A percentile compares a stretch with the other conserved stretches of the same genome.
phyloP scores from a whole-genome alignment of 2,329 filamentous ascomycete species.

The Chaetomium globosum region DNA sequence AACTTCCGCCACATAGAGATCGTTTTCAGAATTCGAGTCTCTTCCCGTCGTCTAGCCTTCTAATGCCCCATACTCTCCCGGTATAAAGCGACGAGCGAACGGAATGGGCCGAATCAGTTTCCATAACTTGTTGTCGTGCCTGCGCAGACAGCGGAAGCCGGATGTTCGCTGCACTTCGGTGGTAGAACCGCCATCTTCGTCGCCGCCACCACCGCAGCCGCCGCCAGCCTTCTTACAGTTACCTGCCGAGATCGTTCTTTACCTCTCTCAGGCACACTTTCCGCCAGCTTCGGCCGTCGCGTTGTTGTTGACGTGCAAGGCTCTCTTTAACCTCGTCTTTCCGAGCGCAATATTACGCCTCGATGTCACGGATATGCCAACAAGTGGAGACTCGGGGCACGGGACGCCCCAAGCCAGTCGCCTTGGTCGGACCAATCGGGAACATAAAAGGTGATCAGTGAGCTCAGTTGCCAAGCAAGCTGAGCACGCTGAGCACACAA shows the following conservation, averaged over 20 bases:
- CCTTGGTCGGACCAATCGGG: no score
- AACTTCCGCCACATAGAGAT: neutral
- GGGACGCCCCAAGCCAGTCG: no score
- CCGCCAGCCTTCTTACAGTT: neutral
- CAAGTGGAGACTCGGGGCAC: no score
- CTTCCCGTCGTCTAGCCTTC: neutral
- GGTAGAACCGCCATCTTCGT: slow-evolving; percentile 1
- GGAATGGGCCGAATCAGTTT: neutral
- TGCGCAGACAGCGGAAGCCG: neutral
- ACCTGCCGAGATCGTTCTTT: slow-evolving; percentile 11
- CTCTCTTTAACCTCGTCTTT: slow-evolving; percentile 6
- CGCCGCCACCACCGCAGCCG: neutral
- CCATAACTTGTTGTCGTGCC: slow-evolving; percentile 2
- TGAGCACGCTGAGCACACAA: no score
- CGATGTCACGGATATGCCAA: no score
- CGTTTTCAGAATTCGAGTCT: neutral
- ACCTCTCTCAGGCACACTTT: slow-evolving; percentile 13
- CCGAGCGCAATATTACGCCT: neutral
- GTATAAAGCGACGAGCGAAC: neutral
- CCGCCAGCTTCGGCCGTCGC: slow-evolving; percentile 10
- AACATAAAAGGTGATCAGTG: no score
- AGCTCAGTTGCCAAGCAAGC: no score
- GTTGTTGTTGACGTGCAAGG: slow-evolving; percentile 9
- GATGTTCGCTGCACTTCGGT: neutral
- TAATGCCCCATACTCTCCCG: neutral